phyloP scores from a whole-genome alignment of 2,329 filamentous ascomycete species.

The Ophiognomonia clavigignenti-juglandacearum region DNA sequence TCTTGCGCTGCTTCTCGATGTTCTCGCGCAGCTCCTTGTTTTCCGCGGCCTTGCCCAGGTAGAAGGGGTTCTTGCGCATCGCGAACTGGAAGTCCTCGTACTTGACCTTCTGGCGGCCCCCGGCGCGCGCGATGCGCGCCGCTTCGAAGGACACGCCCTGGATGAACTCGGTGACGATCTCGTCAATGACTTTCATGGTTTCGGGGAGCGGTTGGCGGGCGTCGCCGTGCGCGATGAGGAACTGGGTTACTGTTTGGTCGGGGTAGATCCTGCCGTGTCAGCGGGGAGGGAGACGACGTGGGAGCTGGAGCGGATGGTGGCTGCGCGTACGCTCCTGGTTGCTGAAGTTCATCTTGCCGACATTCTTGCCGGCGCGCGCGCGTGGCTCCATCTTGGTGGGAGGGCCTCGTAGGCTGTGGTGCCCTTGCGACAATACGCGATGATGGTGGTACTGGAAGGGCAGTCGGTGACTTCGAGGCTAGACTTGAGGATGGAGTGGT shows the following conservation, averaged over 20 bases:
- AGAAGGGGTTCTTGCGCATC: conserved; percentile 75
- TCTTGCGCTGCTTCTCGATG: conserved; percentile 77
- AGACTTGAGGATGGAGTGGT: not conserved
- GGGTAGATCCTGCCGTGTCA: not conserved
- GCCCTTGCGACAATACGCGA: not conserved
- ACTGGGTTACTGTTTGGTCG: conserved; percentile 54
- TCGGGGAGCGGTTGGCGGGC: conserved; percentile 71
- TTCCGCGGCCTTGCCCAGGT: conserved; percentile 85
- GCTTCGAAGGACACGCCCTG: conserved; percentile 90
- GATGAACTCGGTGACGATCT: conserved; percentile 95
- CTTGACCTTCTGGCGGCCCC: conserved; percentile 92
- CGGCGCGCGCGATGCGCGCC: conserved; percentile 77
- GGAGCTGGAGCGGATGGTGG: not conserved
- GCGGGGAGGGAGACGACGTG: not conserved
- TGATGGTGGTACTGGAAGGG: not conserved
- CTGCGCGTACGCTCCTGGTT: conserved; percentile 59
- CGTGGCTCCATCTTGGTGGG: conserved; percentile 63
- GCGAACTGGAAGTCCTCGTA: conserved; percentile 97
- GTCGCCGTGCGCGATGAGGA: conserved; percentile 79
- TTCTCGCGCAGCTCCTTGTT: conserved; percentile 83
- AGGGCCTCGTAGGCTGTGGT: not conserved
- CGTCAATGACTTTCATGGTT: conserved; percentile 83
- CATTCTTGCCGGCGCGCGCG: conserved; percentile 72
- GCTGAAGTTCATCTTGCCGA: conserved; percentile 77
- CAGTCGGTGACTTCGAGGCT: not conserved